Evolutionary conservation across 768 basidiomycete genomes (phyloP).

Genomic region (Clathrus columnatus): DNA sequence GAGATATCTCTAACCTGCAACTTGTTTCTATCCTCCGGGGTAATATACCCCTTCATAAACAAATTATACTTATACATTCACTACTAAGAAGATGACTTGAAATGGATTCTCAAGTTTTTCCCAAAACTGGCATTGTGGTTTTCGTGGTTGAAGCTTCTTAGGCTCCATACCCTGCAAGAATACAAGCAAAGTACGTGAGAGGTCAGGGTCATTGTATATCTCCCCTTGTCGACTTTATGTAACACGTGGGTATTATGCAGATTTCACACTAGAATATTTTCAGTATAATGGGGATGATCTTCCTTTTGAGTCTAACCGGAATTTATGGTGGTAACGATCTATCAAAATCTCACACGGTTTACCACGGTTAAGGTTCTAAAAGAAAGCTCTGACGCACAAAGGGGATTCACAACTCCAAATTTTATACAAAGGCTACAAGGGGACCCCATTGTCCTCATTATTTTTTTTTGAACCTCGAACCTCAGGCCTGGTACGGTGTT

Average conservation of each 20-base stretch:
- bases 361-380: not conserved
- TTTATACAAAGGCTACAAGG: not conserved
- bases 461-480: not conserved
- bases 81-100: too few species aligned
- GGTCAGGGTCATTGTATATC: too few species aligned
- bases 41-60: too few species aligned
- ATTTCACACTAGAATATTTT: not conserved
- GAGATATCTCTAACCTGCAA: too few species aligned
- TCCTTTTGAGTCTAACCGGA: not conserved
- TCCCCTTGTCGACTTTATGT: not conserved
- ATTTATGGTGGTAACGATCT: not conserved
- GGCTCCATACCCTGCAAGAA: not conserved
- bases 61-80: too few species aligned
- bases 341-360: not conserved
- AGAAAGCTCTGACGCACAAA: not conserved
- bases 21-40: too few species aligned
- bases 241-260: not conserved
- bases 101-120: not conserved
- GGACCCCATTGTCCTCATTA: not conserved
- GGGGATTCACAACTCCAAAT: not conserved
- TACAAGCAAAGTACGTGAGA: not conserved
- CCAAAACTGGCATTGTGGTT: not conserved
- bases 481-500: not conserved
- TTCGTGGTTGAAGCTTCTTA: not conserved
- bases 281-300: not conserved